Percentiles rank a stretch among this genome's conserved stretches.
Evolutionary conservation across 768 basidiomycete species (phyloP).

Genomic region (Mycena rosella): DNA sequence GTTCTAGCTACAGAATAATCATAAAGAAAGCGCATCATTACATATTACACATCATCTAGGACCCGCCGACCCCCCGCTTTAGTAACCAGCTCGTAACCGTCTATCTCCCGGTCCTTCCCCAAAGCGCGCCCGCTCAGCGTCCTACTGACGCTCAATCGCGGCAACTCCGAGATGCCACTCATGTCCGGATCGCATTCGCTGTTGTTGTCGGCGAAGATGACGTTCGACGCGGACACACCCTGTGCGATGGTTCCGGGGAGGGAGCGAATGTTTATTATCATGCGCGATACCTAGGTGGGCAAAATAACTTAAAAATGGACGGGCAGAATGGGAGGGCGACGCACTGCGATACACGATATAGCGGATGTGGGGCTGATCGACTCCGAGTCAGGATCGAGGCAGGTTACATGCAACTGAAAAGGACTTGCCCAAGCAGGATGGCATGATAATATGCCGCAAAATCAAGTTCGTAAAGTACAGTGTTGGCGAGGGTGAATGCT

Average conservation of each 20-base stretch:
- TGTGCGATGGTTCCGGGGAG: constrained; percentile 8
- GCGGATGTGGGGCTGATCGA: constrained; percentile 25
- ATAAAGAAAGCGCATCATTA: not conserved
- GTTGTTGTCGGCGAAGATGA: constrained; percentile 23
- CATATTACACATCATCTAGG: constrained; percentile 7
- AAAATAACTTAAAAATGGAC: too few species aligned
- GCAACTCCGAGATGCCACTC: constrained; percentile 6
- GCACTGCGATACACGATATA: constrained; percentile 31
- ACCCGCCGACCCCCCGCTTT: not conserved
- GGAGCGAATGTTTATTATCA: constrained; percentile 35
- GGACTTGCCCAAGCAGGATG: constrained; percentile 14
- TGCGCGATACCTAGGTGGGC: constrained; percentile 22
- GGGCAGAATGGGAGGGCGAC: not conserved
- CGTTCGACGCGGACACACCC: constrained; percentile 5
- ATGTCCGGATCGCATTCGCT: not conserved
- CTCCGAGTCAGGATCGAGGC: not conserved
- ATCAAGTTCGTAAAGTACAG: constrained; percentile 22
- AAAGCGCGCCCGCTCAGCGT: constrained; percentile 1
- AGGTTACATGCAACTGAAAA: not conserved
- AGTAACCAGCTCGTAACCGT: constrained; percentile 14
- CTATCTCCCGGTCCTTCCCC: constrained; percentile 18
- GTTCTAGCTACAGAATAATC: not conserved
- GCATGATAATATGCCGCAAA: constrained; percentile 21
- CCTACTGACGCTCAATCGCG: not conserved
- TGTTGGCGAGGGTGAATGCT: constrained; percentile 35